phyloP scores from a whole-genome alignment of 208 protist genomes.

The Wallacemonas sp. region DNA sequence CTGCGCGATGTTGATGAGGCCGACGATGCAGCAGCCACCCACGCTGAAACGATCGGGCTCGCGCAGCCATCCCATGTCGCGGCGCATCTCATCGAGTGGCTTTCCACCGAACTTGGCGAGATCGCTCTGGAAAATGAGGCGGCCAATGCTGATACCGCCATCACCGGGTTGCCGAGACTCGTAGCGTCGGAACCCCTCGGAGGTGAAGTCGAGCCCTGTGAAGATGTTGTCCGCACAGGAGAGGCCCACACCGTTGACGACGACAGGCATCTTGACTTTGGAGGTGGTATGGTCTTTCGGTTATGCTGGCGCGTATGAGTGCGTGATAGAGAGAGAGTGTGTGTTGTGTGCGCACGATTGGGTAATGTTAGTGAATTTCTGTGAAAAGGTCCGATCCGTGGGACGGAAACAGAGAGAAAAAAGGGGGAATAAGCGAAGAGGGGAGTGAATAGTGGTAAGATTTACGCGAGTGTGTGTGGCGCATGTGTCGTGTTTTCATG shows the following conservation, averaged over 20 bases:
- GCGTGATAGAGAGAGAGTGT: neutral
- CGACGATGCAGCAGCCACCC: conserved; percentile 23
- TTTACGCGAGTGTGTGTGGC: too few species aligned
- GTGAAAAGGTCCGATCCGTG: too few species aligned
- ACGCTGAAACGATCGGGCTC: conserved; percentile 21
- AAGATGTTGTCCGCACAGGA: conserved; percentile 26
- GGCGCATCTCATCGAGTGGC: conserved; percentile 16
- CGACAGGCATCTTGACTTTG: neutral
- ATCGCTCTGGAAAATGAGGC: conserved; percentile 20
- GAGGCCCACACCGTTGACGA: conserved; percentile 12
- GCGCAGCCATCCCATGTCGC: conserved; percentile 12
- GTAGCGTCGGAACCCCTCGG: conserved; percentile 16
- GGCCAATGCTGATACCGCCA: conserved; percentile 14
- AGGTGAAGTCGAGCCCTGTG: conserved; percentile 28
- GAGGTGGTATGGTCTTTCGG: too few species aligned
- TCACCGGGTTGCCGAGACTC: conserved; percentile 12
- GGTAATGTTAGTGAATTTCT: too few species aligned
- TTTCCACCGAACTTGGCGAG: conserved; percentile 21
- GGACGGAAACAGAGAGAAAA: too few species aligned
- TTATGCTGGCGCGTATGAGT: neutral
- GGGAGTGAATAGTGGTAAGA: too few species aligned
- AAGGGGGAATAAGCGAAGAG: too few species aligned
- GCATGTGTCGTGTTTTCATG: too few species aligned
- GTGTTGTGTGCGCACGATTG: neutral
- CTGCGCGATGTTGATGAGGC: conserved; percentile 21